Evolutionary conservation across 2,329 filamentous ascomycete genomes (phyloP), one percentile per base, ranked within the genome.

Genomic region (Phaeoacremonium minimum): DNA sequence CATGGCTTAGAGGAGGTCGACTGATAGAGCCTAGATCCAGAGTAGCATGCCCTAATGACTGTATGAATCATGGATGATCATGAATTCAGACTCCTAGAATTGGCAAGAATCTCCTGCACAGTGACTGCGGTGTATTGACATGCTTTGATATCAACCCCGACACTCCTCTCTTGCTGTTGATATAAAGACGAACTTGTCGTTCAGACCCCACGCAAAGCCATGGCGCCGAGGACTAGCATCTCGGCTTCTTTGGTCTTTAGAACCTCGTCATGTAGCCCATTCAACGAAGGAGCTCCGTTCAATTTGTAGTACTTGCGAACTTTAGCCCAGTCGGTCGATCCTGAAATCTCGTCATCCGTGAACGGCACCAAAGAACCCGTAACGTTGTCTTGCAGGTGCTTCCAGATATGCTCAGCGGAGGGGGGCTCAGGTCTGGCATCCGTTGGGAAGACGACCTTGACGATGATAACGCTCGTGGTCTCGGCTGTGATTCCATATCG

Each of bases 281-380:
- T 65, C 3, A 78, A 50, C 46, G 69, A 72, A 32, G 66, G 61
- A n/a, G 77, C 55, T 7, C 73, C 69, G 44, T 85, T 85, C 18
- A 96, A 63, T 58, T 95, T 95, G 63, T 96, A 96, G 44, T 87
- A 80, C 63, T 95, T 96, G 53, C 77, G 79, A 19, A 96, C 75
- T 52, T 80, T 83, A 15, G 67, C 57, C 49, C 84, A 57, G 54
- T 95, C 87, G 3, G 81, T 75, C 17, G 77, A 63, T 1, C 59
- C 52, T 0, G 61, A 57, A 15, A 95, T 60, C n/a, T 67, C 68
- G 5, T 73, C 73, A 50, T 95, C 83, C 1, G 75, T 73, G 39
- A 88, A 78, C 0, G 70, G 53, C 0, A 74, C 55, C 1, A 71
- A 58, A 0, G 65, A 69, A 9, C 87, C 89, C 45, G 86, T 52